A percentile compares a stretch with the other conserved stretches of the same genome.
These are phyloP conservation scores for Fusarium beomiforme DNA, from an alignment of 2,329 filamentous ascomycete species.

Conservation along the genomic window DNA sequence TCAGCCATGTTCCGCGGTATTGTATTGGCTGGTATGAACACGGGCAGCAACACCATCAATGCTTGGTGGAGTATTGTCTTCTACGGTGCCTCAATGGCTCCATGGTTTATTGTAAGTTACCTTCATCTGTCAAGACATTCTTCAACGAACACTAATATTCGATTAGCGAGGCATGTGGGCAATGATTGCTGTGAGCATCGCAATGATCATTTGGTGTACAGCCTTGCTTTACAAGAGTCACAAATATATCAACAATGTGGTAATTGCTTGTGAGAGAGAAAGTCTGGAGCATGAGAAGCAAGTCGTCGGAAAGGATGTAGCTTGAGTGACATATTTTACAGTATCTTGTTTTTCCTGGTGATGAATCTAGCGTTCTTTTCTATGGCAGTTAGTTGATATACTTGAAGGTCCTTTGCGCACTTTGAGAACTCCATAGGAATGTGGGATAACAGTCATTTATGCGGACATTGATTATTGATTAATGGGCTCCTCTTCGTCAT, in stretches of 20 bases:
- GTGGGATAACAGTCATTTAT: neutral
- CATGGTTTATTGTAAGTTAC: constrained; percentile 67
- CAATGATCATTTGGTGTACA: constrained; percentile 67
- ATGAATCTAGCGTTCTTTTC: neutral
- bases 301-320: neutral
- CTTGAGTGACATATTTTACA: neutral
- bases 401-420: neutral
- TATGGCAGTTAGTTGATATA: neutral
- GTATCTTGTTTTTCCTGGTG: neutral
- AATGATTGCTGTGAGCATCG: constrained; percentile 73
- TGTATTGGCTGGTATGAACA: constrained; percentile 77
- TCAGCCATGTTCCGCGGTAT: constrained; percentile 71
- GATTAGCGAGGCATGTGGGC: constrained; percentile 74
- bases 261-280: constrained; percentile 1
- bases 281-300: constrained; percentile 18
- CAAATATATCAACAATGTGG: constrained; percentile 4
- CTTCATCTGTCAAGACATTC: rapidly evolving
- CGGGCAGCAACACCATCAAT: constrained; percentile 74
- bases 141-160: neutral
- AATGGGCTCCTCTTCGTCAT: neutral
- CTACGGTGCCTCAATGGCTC: constrained; percentile 73
- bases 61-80: constrained; percentile 80
- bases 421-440: neutral
- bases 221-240: constrained; percentile 55
- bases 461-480: neutral